Conservation (phyloP, 345 rosid species). For the Barbarea vulgaris region DNA sequence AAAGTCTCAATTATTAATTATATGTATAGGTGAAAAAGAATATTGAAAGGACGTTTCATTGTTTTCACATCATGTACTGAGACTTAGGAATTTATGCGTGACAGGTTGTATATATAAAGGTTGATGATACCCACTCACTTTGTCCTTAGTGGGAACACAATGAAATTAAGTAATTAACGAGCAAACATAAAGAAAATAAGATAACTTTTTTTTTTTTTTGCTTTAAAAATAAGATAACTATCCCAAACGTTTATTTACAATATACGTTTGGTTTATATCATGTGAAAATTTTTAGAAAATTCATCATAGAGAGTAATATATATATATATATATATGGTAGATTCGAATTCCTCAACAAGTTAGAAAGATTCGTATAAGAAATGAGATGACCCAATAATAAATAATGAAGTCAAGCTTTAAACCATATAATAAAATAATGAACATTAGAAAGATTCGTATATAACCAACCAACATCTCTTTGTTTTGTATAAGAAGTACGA, state of each 20-base stretch:
- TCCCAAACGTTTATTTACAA: not conserved
- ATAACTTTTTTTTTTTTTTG: too few relatives aligned
- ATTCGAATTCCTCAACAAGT: not conserved
- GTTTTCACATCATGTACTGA: constrained; percentile 21
- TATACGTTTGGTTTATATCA: not conserved
- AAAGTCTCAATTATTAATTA: not conserved
- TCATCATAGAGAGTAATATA: not conserved
- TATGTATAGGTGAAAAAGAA: not conserved
- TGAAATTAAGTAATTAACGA: not conserved
- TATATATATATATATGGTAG: too few relatives aligned
- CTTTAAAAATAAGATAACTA: not conserved
- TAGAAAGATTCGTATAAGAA: not conserved
- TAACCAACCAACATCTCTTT: not conserved
- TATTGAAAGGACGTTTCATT: constrained; percentile 17
- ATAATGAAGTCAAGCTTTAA: not conserved
- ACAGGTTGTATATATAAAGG: constrained; percentile 21
- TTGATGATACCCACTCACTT: constrained; percentile 31
- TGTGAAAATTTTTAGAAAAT: too few relatives aligned
- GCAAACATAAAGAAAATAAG: not conserved
- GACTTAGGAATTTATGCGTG: constrained; percentile 22
- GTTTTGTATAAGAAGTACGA: not conserved
- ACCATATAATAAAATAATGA: not conserved
- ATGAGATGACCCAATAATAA: not conserved
- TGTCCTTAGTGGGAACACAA: constrained; percentile 26
- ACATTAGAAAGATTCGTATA: not conserved